phyloP scores from a whole-genome alignment of 2,329 filamentous ascomycete genomes.

The Kalmusia sp. region DNA sequence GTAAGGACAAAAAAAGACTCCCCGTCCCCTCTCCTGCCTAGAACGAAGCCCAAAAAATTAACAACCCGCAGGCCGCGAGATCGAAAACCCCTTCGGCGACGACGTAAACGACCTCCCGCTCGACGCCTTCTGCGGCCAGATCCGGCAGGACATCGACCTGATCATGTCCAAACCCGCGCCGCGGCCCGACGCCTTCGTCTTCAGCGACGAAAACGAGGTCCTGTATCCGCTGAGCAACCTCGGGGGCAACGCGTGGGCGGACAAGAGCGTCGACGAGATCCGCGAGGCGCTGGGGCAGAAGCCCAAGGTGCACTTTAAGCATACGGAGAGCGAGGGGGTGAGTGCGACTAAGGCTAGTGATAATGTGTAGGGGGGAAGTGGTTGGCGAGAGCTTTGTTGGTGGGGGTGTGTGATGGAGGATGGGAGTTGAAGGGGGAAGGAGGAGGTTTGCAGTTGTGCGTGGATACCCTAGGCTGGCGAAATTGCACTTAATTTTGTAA shows the following conservation, averaged over 20 bases:
- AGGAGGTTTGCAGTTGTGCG: too few relatives aligned
- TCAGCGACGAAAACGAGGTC: slow-evolving; percentile 56
- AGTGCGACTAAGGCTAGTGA: not conserved
- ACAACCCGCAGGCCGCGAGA: slow-evolving; percentile 73
- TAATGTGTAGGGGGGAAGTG: not conserved
- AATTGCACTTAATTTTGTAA: too few relatives aligned
- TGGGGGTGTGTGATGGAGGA: too few relatives aligned
- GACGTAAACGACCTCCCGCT: slow-evolving; percentile 76
- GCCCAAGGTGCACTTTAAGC: slow-evolving; percentile 12
- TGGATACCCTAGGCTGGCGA: too few relatives aligned
- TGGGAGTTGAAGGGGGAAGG: not conserved
- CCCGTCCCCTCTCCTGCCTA: not conserved
- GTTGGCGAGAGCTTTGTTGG: too few relatives aligned
- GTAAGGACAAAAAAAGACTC: too few relatives aligned
- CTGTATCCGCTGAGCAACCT: slow-evolving; percentile 60
- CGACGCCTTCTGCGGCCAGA: slow-evolving; percentile 76
- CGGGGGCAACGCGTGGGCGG: slow-evolving; percentile 44
- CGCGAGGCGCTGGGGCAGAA: slow-evolving; percentile 49
- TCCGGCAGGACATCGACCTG: slow-evolving; percentile 76
- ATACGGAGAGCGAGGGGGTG: slow-evolving; percentile 8
- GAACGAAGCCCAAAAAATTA: not conserved
- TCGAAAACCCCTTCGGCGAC: slow-evolving; percentile 84
- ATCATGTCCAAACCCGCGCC: slow-evolving; percentile 67
- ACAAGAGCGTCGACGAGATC: slow-evolving; percentile 46
- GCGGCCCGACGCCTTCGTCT: slow-evolving; percentile 58